These are phyloP conservation scores for Saturnispora saitoi DNA, from an alignment of 805 yeast species.

Conservation along the genomic window DNA sequence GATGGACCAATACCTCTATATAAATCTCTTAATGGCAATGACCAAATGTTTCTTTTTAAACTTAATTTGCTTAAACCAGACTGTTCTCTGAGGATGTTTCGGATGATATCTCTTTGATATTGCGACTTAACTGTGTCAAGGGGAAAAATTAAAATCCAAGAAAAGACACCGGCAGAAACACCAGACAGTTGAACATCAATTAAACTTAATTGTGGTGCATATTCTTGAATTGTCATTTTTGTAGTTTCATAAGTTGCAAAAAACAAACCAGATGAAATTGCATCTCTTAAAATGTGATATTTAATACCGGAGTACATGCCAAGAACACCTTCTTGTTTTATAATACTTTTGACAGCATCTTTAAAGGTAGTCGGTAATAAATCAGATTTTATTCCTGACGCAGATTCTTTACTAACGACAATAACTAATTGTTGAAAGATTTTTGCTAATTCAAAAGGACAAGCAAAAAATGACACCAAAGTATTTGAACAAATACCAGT, in stretches of 20 bases:
- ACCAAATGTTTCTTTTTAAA: conserved; percentile 25
- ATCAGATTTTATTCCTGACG: conserved; percentile 14
- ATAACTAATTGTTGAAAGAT: conserved; percentile 67
- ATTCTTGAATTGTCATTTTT: conserved; percentile 39
- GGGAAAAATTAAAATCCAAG: conserved; percentile 74
- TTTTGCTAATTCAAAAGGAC: conserved; percentile 83
- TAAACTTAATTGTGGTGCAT: conserved; percentile 24
- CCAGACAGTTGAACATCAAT: conserved; percentile 58
- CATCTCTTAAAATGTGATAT: conserved; percentile 62
- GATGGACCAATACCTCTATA: conserved; percentile 77
- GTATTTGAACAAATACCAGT: conserved; percentile 67
- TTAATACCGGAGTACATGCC: conserved; percentile 70
- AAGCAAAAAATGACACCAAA: conserved; percentile 53
- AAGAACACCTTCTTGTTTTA: conserved; percentile 46
- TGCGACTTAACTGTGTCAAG: conserved; percentile 73
- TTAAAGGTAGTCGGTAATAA: conserved; percentile 27
- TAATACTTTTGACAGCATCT: conserved; percentile 43
- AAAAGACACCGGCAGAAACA: conserved; percentile 66
- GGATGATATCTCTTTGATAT: conserved; percentile 64
- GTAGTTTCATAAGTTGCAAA: conserved; percentile 69
- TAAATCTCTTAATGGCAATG: conserved; percentile 40
- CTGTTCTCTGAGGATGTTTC: conserved; percentile 49
- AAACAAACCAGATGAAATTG: conserved; percentile 63
- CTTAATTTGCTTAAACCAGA: conserved; percentile 39
- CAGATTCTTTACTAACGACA: conserved; percentile 31